These are phyloP conservation scores for Fusarium scirpi DNA, from an alignment of 2,329 filamentous ascomycete genomes.

Conservation along the genomic window DNA sequence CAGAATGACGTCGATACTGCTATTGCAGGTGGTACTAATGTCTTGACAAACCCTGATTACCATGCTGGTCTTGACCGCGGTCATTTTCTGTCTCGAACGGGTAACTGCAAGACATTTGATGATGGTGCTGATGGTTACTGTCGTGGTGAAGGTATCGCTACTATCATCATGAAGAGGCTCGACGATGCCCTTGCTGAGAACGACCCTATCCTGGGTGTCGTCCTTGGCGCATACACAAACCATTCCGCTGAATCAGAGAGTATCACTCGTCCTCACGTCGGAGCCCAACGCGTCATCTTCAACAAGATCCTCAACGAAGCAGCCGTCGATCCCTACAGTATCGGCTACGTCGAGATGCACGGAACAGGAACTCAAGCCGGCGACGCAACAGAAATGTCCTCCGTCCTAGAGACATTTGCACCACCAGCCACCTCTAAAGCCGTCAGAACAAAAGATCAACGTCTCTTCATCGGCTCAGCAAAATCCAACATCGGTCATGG, in stretches of 20 bases:
- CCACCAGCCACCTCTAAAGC: slow-evolving; percentile 36
- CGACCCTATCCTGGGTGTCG: slow-evolving; percentile 73
- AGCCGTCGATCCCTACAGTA: slow-evolving; percentile 78
- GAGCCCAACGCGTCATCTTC: slow-evolving; percentile 71
- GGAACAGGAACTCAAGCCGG: slow-evolving; percentile 86
- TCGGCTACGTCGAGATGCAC: slow-evolving; percentile 91
- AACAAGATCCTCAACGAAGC: slow-evolving; percentile 76
- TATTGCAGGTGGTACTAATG: slow-evolving; percentile 79
- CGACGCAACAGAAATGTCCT: slow-evolving; percentile 85
- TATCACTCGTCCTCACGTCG: slow-evolving; percentile 77
- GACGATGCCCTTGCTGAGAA: slow-evolving; percentile 65
- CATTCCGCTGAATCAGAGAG: slow-evolving; percentile 77
- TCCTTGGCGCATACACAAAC: slow-evolving; percentile 74
- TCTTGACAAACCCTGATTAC: slow-evolving; percentile 74
- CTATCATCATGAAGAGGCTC: slow-evolving; percentile 63
- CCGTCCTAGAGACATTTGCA: slow-evolving; percentile 72
- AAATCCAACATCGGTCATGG: slow-evolving; percentile 76
- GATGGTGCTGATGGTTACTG: slow-evolving; percentile 71
- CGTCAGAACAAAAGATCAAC: slow-evolving; percentile 15
- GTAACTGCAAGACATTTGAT: slow-evolving; percentile 62
- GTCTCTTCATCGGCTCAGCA: slow-evolving; percentile 69
- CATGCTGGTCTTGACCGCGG: slow-evolving; percentile 72
- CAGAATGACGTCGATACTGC: slow-evolving; percentile 82
- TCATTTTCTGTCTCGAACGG: slow-evolving; percentile 69
- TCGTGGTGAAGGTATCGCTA: slow-evolving; percentile 62